Conservation (phyloP, 73 alveolate genomes). For the Halteria grandinella region DNA sequence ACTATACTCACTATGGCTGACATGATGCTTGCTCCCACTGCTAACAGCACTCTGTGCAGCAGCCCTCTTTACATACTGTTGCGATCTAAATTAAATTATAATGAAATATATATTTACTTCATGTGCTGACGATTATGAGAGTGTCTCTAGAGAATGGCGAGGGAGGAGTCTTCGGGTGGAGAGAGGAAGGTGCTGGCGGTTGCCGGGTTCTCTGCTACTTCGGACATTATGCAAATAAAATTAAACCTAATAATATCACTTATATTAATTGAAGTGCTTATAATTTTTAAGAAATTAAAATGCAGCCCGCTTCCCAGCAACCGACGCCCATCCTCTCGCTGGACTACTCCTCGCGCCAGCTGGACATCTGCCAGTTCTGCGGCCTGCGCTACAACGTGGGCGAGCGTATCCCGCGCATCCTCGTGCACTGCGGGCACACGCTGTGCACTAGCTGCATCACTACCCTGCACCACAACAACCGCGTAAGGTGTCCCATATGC, state of each 20-base stretch:
- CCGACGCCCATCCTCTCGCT: constrained; percentile 42
- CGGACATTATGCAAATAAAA: constrained; percentile 5
- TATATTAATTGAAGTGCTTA: background rate
- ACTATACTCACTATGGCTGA: background rate
- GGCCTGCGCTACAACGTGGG: constrained; percentile 87
- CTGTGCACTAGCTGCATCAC: constrained; percentile 86
- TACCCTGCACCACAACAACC: constrained; percentile 72
- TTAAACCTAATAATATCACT: background rate
- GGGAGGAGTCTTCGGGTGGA: background rate
- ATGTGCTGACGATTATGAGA: too few species aligned
- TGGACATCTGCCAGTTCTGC: constrained; percentile 68
- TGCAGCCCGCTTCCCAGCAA: background rate
- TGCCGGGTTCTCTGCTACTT: background rate
- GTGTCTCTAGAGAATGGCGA: background rate
- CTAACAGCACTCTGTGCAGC: background rate
- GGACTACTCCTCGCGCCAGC: constrained; percentile 67
- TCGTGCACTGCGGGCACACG: constrained; percentile 97
- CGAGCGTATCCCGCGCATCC: constrained; percentile 91
- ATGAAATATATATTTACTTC: too few species aligned
- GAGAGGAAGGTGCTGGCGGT: background rate
- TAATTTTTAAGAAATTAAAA: too few species aligned
- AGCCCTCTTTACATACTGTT: background rate
- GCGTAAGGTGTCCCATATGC: constrained; percentile 95
- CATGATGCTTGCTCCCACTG: background rate
- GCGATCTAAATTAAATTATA: background rate